Evolutionary conservation across 2,329 filamentous ascomycete genomes (phyloP).

Genomic region (Pyricularia grisea): DNA sequence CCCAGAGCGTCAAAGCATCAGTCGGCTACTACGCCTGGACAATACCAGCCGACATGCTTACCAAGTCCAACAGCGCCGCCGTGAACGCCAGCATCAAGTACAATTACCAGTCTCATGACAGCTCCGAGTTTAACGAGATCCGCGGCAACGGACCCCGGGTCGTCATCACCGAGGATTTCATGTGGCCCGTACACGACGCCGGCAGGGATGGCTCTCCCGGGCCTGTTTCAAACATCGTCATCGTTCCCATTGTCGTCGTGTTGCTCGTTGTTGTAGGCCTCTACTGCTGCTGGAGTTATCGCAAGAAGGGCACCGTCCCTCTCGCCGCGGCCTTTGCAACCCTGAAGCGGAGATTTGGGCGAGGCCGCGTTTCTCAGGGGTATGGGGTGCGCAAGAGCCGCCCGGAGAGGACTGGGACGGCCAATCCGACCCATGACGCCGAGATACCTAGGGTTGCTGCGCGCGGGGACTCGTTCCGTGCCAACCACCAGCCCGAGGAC

Average conservation of each 20-base stretch:
- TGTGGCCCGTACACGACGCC: conserved; percentile 14
- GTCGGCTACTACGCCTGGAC: conserved; percentile 20
- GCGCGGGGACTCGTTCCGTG: not conserved
- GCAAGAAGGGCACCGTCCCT: conserved; percentile 14
- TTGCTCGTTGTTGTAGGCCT: conserved; percentile 10
- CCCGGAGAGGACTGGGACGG: conserved; percentile 12
- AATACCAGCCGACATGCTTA: conserved; percentile 15
- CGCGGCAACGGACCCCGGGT: conserved; percentile 16
- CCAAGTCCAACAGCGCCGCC: conserved; percentile 3
- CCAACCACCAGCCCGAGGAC: conserved; percentile 4
- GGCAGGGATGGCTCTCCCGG: not conserved
- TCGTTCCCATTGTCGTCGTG: conserved; percentile 20
- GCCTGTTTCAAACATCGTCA: not conserved
- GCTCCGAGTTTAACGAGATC: conserved; percentile 9
- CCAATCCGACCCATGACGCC: not conserved
- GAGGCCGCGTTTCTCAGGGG: conserved; percentile 11
- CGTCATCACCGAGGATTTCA: conserved; percentile 9
- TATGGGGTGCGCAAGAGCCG: conserved; percentile 17
- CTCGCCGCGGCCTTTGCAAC: conserved; percentile 1
- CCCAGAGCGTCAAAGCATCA: conserved; percentile 11
- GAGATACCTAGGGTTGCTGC: not conserved
- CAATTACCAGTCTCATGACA: conserved; percentile 11
- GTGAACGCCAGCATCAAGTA: conserved; percentile 13
- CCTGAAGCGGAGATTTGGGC: conserved; percentile 8
- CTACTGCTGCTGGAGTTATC: conserved; percentile 17